Base-by-base conservation (phyloP, 2,329 filamentous ascomycete genomes). In the Gremmenia infestans region DNA sequence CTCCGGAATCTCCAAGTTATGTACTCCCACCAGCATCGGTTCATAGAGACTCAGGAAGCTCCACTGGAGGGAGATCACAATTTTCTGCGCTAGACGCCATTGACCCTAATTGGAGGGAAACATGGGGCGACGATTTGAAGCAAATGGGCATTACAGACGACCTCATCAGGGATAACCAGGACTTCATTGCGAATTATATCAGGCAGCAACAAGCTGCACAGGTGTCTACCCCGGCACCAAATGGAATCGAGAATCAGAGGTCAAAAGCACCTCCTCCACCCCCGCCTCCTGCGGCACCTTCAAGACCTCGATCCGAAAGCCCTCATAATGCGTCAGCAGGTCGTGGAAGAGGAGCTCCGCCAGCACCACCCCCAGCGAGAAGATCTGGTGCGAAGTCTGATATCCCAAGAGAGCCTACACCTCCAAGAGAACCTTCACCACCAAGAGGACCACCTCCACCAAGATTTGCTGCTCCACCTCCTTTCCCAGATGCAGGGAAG, bases 401-500 rank as follows among this genome's bases (percentile, higher is more conserved):
- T 23, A 52, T 70, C 9, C 67, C 71, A 45, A 67, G 73, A 54
- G 78, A 78, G 60, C 73, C 75, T n/a, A 76, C 79, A 75, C 83
- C 88, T n/a, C 81, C 87, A 32, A 80, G 85, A 67, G 87, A 90
- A 57, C 82, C 87, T 14, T 85, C 86, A 14, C 89, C 90, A 12
- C 83, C 86, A 17, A 67, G 70, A 55, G 72, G 73, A 25, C 79
- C 80, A 9, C 81, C 85, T 22, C 81, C 86, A 51, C 83, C 83
- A 8, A 81, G 80, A 65, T 97, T 96, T 75, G 81, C 85, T 62
- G 93, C 90, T 8, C 94, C 94, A 47, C 94, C 94, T 36, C 89
- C 93, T 2, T 74, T 97, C 57, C 84, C 90, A 54, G 92, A 96
- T 71, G 94, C 94, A 56, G 94, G 94, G 39, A 96, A 90, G 72